Base-by-base conservation (phyloP, 768 basidiomycete species). In the Guyanaporus albipodus region DNA sequence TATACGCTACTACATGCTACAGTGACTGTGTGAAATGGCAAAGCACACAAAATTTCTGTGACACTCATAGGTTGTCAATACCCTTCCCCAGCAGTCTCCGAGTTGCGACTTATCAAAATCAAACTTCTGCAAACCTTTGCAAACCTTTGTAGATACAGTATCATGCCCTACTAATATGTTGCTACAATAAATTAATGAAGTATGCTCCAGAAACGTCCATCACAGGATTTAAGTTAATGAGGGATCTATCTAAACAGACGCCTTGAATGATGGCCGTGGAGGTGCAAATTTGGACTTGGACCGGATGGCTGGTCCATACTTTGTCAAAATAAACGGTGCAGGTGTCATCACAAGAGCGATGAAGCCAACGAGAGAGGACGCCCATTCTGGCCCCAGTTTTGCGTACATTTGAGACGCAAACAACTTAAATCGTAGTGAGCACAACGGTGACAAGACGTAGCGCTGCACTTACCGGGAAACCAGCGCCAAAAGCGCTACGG, bases 401-500 rank as follows among this genome's bases (percentile, higher is more conserved):
- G 61, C 54, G 48, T 77, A 83, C 77, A 83, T 77, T 50, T 78
- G 70, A n/a, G 69, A 63, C 3, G 75, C 75, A 54, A 82, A 82
- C 28, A 82, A 69, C 62, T 60, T 41, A 32, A 18, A 14, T 31
- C 19, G 9, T 6, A 5, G 34, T 61, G 17, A 54, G 54, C n/a
- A 51, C 24, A 22, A 19, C 6, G 4, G 27, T 14, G 21, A 3
- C 35, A 28, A 7, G 5, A 38, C 51, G 34, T 45, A 46, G 42
- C 10, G 43, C 7, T 18, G 15, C 29, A 31, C 49, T 8, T 33
- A 46, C 48, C 18, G 76, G 79, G 50, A 79, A 79, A 6, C 60
- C 71, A 21, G 77, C 76, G 26, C 79, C 82, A 39, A 74, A 76
- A 8, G 75, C 49, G 53, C 78, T 80, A 15, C 79, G 74, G 3